Evolutionary conservation across 108 stramenopile species (phyloP).

Genomic region (Stephanodiscus minutulus): DNA sequence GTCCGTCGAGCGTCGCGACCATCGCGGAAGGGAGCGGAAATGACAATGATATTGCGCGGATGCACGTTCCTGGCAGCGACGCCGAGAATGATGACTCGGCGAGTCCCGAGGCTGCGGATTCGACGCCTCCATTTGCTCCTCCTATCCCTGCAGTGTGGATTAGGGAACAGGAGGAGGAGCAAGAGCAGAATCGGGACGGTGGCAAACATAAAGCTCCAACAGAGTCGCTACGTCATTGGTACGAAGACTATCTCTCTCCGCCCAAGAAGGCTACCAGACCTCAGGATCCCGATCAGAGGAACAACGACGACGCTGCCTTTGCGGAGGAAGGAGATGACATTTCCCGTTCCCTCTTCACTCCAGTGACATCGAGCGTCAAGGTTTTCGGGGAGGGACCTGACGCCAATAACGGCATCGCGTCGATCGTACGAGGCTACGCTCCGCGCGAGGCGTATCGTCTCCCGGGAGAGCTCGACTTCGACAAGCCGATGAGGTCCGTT

Average conservation of each 20-base stretch:
- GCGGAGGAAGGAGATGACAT: not conserved
- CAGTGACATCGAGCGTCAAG: not conserved
- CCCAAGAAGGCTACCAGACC: not conserved
- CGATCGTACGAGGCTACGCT: not conserved
- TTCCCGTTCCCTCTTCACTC: constrained; percentile 4
- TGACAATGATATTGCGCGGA: not conserved
- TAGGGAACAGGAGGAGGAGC: not conserved
- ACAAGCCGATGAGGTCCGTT: not conserved
- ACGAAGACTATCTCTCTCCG: constrained; percentile 38
- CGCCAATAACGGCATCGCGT: not conserved
- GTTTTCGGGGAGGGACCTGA: not conserved
- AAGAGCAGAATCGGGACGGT: not conserved
- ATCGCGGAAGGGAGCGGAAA: not conserved
- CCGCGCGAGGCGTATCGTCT: not conserved
- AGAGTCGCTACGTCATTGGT: constrained; percentile 38
- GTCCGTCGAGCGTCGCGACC: too few relatives aligned
- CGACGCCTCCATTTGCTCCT: too few relatives aligned
- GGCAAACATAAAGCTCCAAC: not conserved
- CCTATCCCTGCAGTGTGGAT: not conserved
- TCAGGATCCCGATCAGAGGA: not conserved
- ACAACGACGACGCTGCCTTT: not conserved
- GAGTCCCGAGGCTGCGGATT: too few relatives aligned
- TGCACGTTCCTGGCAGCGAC: not conserved
- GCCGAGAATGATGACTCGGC: too few relatives aligned
- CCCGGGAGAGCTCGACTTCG: not conserved